Percentiles rank a stretch among this genome's conserved stretches.
Conservation (phyloP, 2,329 filamentous ascomycete genomes). For the Alternaria arborescens region DNA sequence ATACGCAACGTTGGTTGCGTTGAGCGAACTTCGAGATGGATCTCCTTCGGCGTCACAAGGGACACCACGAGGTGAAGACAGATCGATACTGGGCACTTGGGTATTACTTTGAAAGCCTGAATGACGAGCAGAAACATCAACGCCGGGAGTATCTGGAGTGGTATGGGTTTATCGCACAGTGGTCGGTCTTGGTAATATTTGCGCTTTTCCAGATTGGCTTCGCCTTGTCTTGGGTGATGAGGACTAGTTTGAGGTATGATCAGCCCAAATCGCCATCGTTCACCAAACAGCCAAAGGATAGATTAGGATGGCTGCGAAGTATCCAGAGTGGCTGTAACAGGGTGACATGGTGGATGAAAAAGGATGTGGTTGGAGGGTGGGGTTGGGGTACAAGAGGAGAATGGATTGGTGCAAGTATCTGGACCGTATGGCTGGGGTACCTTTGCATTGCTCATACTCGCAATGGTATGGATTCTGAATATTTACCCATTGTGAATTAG, state of each 20-base stretch:
- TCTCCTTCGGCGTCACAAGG: constrained; percentile 31
- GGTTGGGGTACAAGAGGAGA: constrained; percentile 62
- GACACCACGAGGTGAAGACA: constrained; percentile 35
- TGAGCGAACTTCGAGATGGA: constrained; percentile 21
- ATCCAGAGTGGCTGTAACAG: constrained; percentile 36
- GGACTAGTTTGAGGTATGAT: constrained; percentile 40
- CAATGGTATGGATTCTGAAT: constrained; percentile 57
- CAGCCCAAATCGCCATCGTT: constrained; percentile 54
- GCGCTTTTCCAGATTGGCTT: constrained; percentile 54
- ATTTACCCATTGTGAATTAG: not conserved
- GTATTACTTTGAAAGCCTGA: constrained; percentile 64
- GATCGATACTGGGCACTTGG: constrained; percentile 48
- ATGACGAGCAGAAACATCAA: constrained; percentile 58
- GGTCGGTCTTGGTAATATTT: constrained; percentile 60
- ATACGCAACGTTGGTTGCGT: constrained; percentile 1
- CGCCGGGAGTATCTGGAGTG: constrained; percentile 63
- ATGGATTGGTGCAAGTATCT: constrained; percentile 57
- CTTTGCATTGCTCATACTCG: constrained; percentile 62
- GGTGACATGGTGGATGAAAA: constrained; percentile 56
- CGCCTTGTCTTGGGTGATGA: constrained; percentile 44
- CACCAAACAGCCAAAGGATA: constrained; percentile 42
- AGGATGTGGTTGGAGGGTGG: constrained; percentile 54
- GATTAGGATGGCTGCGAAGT: constrained; percentile 34
- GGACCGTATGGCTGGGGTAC: constrained; percentile 62
- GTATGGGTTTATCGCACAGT: constrained; percentile 65